phyloP scores from a whole-genome alignment of 768 basidiomycete species.

The Collybiopsis luxurians region DNA sequence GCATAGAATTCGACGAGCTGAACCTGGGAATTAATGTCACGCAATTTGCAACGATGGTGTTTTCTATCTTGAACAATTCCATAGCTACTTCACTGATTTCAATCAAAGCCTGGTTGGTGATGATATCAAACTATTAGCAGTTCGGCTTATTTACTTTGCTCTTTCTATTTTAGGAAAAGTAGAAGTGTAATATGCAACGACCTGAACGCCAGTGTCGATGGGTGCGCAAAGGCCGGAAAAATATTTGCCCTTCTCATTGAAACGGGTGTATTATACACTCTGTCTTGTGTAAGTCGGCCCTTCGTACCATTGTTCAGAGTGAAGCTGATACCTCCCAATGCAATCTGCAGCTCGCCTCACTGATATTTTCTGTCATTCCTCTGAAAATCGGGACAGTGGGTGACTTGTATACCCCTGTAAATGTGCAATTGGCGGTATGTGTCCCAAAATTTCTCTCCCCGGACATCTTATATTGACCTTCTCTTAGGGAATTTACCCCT shows the following conservation, averaged over 20 bases:
- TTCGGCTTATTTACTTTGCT: too few relatives aligned
- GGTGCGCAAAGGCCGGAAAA: not conserved
- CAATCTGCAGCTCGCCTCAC: slow-evolving; percentile 1
- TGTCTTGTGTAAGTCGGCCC: not conserved
- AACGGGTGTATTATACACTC: not conserved
- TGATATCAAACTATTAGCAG: too few relatives aligned
- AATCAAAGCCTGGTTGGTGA: slow-evolving; percentile 9
- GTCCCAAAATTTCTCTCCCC: too few relatives aligned
- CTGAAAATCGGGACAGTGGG: slow-evolving; percentile 14
- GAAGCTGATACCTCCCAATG: not conserved
- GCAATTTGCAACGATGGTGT: slow-evolving; percentile 8
- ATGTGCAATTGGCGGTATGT: slow-evolving; percentile 14
- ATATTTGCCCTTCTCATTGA: not conserved
- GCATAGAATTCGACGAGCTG: not conserved
- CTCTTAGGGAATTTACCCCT: too few relatives aligned
- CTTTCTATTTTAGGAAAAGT: not conserved
- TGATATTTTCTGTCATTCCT: slow-evolving; percentile 8
- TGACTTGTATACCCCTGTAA: slow-evolving; percentile 13
- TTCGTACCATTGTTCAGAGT: not conserved
- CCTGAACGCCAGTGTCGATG: not conserved
- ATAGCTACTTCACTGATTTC: slow-evolving; percentile 13
- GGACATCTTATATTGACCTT: too few relatives aligned
- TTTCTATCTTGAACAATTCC: slow-evolving; percentile 14
- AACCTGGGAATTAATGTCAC: slow-evolving; percentile 7
- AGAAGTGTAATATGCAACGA: not conserved